phyloP scores from a whole-genome alignment of 2,329 filamentous ascomycete species.

The Cadophora gregata region DNA sequence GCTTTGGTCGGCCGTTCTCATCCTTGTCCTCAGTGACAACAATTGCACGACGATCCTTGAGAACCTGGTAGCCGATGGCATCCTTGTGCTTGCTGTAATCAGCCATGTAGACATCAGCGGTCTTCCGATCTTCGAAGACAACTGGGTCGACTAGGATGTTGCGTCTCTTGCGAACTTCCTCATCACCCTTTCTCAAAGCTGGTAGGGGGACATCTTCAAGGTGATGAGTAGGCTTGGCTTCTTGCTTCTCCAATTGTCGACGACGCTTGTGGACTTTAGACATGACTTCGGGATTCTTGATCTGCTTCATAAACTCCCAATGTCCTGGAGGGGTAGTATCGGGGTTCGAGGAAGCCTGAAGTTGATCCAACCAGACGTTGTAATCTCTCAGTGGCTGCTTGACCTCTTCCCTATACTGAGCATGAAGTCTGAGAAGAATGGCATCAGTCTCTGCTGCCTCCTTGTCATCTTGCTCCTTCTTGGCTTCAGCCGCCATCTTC shows the following conservation, averaged over 20 bases:
- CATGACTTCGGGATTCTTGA: conserved; percentile 21
- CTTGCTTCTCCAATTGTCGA: conserved; percentile 5
- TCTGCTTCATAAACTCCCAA: conserved; percentile 12
- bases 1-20: conserved; percentile 37
- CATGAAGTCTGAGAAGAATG: conserved; percentile 15
- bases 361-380: conserved; percentile 13
- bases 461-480: conserved; percentile 25
- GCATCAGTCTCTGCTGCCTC: conserved; percentile 18
- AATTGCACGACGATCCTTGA: conserved; percentile 29
- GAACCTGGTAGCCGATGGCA: conserved; percentile 65
- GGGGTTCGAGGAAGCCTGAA: conserved; percentile 1
- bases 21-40: conserved; percentile 23
- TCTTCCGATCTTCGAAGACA: conserved; percentile 53
- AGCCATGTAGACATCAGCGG: conserved; percentile 64
- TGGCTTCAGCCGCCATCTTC: conserved; percentile 27
- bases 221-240: conserved; percentile 9
- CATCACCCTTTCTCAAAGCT: conserved; percentile 25
- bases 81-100: conserved; percentile 64
- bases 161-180: conserved; percentile 39
- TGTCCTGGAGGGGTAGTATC: neutral
- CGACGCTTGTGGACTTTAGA: conserved; percentile 15
- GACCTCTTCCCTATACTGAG: conserved; percentile 3
- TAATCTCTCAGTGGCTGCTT: conserved; percentile 17
- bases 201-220: conserved; percentile 20
- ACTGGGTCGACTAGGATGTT: conserved; percentile 37